Evolutionary conservation across 352 stramenopile genomes (phyloP).

Genomic region (Phytophthora foliorum): DNA sequence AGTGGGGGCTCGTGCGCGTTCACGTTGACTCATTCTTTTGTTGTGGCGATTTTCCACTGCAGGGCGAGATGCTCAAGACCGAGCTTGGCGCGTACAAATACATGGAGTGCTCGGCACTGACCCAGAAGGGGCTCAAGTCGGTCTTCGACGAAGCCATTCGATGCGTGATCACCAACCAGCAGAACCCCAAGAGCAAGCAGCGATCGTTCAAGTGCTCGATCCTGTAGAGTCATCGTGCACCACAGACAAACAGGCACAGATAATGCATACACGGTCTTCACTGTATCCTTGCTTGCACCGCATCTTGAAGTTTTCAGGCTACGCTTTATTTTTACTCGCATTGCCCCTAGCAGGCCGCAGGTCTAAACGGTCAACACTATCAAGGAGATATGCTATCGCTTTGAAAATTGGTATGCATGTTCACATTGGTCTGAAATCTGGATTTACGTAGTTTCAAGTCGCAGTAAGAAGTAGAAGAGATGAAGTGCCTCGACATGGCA

Average conservation of each 20-base stretch:
- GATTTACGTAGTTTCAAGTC: too few species aligned
- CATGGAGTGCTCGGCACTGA: constrained; percentile 94
- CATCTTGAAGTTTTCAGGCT: constrained; percentile 21
- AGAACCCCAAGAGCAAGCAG: constrained; percentile 68
- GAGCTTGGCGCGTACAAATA: constrained; percentile 94
- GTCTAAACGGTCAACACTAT: too few species aligned
- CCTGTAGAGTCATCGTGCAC: constrained; percentile 45
- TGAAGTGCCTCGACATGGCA: too few species aligned
- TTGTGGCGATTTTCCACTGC: not conserved
- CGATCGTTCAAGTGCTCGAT: constrained; percentile 72
- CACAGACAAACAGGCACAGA: not conserved
- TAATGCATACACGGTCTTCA: constrained; percentile 23
- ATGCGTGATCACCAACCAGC: constrained; percentile 87
- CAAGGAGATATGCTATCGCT: too few species aligned
- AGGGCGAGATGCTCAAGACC: constrained; percentile 91
- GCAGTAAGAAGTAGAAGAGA: too few species aligned
- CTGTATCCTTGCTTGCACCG: constrained; percentile 23
- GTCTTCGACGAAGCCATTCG: constrained; percentile 96
- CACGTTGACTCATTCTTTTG: not conserved
- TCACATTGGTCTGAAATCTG: too few species aligned
- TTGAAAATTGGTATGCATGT: too few species aligned
- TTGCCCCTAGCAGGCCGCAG: too few species aligned
- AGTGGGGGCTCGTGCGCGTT: not conserved
- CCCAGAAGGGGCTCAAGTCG: constrained; percentile 94
- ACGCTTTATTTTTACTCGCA: not conserved